Conservation (phyloP, 306 rosid genomes). For the Medicago truncatula region DNA sequence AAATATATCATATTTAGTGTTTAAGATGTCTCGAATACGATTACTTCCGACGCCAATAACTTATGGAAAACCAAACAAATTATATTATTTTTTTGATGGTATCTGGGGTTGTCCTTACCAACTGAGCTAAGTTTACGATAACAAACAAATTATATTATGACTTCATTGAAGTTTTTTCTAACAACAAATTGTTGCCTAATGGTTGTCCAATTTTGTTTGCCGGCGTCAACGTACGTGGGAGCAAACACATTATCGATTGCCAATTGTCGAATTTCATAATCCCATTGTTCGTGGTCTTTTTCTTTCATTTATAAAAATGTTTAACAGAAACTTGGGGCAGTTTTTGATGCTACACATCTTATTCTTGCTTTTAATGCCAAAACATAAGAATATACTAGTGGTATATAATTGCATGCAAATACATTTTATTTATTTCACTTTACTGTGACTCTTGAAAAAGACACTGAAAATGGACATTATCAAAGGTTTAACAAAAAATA, state of each 20-base stretch:
- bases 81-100: too few relatives aligned
- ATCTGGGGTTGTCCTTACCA: too few relatives aligned
- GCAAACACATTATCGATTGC: not conserved
- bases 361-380: not conserved
- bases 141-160: too few relatives aligned
- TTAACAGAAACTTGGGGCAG: too few relatives aligned
- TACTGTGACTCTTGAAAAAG: not conserved
- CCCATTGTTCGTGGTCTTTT: not conserved
- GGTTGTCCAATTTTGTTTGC: not conserved
- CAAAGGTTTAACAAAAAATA: not conserved
- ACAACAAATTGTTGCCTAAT: not conserved
- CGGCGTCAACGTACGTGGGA: not conserved
- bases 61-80: too few relatives aligned
- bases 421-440: not conserved
- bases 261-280: constrained; percentile 1
- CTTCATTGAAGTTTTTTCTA: not conserved
- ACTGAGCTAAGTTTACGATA: too few relatives aligned
- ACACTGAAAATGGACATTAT: not conserved
- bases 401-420: not conserved
- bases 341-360: not conserved
- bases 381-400: not conserved
- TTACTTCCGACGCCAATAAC: too few relatives aligned
- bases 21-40: too few relatives aligned
- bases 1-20: too few relatives aligned
- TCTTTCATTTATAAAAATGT: not conserved